These are phyloP conservation scores for Linanthus parryae DNA, from an alignment of 148 eudicot species.

Conservation along the genomic window DNA sequence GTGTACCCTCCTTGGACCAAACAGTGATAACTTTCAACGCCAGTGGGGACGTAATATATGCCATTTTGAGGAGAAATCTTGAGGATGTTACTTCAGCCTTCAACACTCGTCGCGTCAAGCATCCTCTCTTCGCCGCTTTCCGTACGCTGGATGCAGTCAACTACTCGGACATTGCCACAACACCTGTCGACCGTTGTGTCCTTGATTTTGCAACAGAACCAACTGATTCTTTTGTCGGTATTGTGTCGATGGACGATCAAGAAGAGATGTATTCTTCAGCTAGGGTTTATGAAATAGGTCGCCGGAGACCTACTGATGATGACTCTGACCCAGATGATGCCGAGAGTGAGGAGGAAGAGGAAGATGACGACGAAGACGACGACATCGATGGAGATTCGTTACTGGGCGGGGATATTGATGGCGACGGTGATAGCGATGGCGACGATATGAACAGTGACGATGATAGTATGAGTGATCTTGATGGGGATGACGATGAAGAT, in stretches of 20 bases:
- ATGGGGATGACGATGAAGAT: conserved; percentile 50
- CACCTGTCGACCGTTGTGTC: conserved; percentile 83
- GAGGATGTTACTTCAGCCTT: conserved; percentile 76
- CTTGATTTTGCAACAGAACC: conserved; percentile 86
- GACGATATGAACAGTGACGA: conserved; percentile 58
- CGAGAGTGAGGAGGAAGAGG: conserved; percentile 73
- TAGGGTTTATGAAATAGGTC: conserved; percentile 84
- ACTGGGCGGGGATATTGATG: conserved; percentile 29
- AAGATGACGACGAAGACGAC: conserved; percentile 69
- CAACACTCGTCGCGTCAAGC: conserved; percentile 70
- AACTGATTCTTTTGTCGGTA: conserved; percentile 80
- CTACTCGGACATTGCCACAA: conserved; percentile 84
- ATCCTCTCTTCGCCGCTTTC: conserved; percentile 77
- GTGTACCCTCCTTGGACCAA: conserved; percentile 88
- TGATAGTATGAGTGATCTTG: conserved; percentile 56
- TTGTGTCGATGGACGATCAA: conserved; percentile 84
- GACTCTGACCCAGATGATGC: conserved; percentile 98
- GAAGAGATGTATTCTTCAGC: conserved; percentile 89
- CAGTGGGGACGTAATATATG: conserved; percentile 86
- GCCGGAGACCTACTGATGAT: conserved; percentile 80
- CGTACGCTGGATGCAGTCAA: conserved; percentile 89
- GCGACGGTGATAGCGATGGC: conserved; percentile 59
- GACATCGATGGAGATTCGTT: conserved; percentile 59
- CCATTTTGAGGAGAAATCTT: conserved; percentile 71
- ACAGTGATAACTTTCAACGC: conserved; percentile 77